Evolutionary conservation across 2,329 filamentous ascomycete species (phyloP).

Genomic region (Aspergillus fumigatus): DNA sequence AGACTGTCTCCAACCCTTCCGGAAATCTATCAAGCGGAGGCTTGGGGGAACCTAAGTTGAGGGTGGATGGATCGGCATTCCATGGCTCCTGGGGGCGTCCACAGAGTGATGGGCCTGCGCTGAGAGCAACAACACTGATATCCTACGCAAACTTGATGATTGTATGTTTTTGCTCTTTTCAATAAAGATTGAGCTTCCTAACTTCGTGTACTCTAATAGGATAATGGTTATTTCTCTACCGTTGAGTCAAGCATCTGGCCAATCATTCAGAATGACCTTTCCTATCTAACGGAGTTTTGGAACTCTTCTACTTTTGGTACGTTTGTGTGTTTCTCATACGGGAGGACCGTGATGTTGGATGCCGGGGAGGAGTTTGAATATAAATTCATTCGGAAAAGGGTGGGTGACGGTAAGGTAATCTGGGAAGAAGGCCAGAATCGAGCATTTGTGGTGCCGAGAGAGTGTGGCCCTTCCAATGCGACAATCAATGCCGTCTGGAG

Average conservation of each 20-base stretch:
- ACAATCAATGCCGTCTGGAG: slow-evolving; percentile 37
- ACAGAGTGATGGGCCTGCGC: slow-evolving; percentile 72
- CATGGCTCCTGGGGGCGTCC: slow-evolving; percentile 68
- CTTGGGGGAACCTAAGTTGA: slow-evolving; percentile 70
- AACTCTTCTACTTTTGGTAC: slow-evolving; percentile 54
- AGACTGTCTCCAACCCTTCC: slow-evolving; percentile 65
- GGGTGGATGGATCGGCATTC: slow-evolving; percentile 59
- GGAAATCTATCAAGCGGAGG: slow-evolving; percentile 50
- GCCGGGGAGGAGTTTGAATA: slow-evolving; percentile 57
- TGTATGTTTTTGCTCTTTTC: slow-evolving; percentile 15
- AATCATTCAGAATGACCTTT: slow-evolving; percentile 68
- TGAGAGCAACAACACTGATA: slow-evolving; percentile 69
- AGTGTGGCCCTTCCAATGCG: slow-evolving; percentile 27
- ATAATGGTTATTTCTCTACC: slow-evolving; percentile 51
- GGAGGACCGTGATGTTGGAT: slow-evolving; percentile 46
- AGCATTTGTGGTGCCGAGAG: slow-evolving; percentile 32
- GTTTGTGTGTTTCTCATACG: neutral
- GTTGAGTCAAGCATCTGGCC: slow-evolving; percentile 62
- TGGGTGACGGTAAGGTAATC: slow-evolving; percentile 45
- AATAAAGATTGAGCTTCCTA: neutral
- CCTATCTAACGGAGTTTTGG: slow-evolving; percentile 71
- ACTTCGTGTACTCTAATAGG: slow-evolving; percentile 11
- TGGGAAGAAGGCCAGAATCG: slow-evolving; percentile 60
- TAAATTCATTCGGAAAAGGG: slow-evolving; percentile 60
- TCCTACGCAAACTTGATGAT: slow-evolving; percentile 72